phyloP scores from a whole-genome alignment of 306 rosid genomes.

The Betula pendula region DNA sequence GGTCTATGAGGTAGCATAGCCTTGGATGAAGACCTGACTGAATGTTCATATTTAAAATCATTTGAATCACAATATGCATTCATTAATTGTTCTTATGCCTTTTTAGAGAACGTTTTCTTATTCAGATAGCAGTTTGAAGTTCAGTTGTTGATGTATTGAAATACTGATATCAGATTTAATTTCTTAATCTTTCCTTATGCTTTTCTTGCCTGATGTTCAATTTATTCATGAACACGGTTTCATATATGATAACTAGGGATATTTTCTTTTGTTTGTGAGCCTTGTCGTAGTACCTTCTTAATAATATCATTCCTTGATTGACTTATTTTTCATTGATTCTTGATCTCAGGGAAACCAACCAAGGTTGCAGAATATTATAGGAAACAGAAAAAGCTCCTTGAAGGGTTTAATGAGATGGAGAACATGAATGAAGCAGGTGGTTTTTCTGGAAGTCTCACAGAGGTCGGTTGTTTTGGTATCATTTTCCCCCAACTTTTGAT shows the following conservation, averaged over 20 bases:
- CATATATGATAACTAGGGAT: background rate
- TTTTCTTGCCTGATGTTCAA: background rate
- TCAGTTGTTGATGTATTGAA: background rate
- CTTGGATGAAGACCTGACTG: no score
- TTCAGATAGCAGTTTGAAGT: background rate
- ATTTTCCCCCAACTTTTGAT: background rate
- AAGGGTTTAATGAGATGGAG: conserved; percentile 83
- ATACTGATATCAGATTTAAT: background rate
- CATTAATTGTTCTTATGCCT: background rate
- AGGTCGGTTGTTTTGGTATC: conserved; percentile 43
- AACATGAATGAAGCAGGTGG: conserved; percentile 55
- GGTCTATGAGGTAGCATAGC: no score
- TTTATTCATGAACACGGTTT: background rate
- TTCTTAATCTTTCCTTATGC: background rate
- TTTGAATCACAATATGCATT: background rate
- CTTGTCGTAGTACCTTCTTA: background rate
- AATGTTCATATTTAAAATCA: background rate
- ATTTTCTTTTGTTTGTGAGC: background rate
- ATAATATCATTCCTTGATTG: background rate
- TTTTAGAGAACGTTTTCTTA: background rate
- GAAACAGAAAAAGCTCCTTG: conserved; percentile 71
- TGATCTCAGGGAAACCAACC: conserved; percentile 48
- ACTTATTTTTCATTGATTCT: background rate
- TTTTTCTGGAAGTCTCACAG: conserved; percentile 64
- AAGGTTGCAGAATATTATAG: conserved; percentile 71